Evolutionary conservation across 2,329 filamentous ascomycete genomes (phyloP), one percentile per base, ranked within the genome.

Genomic region (Colletotrichum cereale): DNA sequence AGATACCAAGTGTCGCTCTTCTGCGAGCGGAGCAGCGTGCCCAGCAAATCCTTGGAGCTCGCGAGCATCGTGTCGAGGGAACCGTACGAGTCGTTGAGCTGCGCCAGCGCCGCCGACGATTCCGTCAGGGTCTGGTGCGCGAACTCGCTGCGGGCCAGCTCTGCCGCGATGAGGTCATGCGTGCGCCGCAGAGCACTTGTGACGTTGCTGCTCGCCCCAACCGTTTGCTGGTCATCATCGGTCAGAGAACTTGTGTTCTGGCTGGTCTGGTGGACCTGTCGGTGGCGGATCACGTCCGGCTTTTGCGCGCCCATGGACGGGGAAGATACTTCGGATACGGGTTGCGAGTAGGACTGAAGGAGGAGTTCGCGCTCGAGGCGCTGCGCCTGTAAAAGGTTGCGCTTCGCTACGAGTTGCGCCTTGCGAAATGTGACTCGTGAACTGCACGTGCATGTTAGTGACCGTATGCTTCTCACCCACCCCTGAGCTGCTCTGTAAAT

Each of bases 1-100:
- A 99, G 88, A 80, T 99, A 99, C 96, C 96, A 99, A 2, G 95
- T 98, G 79, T 99, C 96, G 75, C 92, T 96, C 86, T 99, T 99
- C 79, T 97, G 94, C 74, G 93, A 96, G 73, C 90, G 90, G 57
- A 98, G 84, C 56, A 99, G 85, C 24, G 93, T 94, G 8, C 90
- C 90, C 10, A 98, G 88, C 24, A 99, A 85, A 66, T 91, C 91
- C 74, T 89, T 88, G 56, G 93, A 95, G 67, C 89, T 92, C 3
- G 89, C 86, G 47, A 99, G 86, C 78, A 98, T 87, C 16, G 89
- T 89, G 76, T 96, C 94, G 6, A 98, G 88, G 61, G 90, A 90
- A 26, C 87, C 90, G 82, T 99, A 99, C 47, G 90, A 92, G 76
- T 97, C 92, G 5, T 92, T 90, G 1, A 99, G 87, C 74, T 93